Evolutionary conservation across 73 alveolate genomes (phyloP), one percentile per base, ranked within the genome.

Genomic region (Symbiodinium pilosum): DNA sequence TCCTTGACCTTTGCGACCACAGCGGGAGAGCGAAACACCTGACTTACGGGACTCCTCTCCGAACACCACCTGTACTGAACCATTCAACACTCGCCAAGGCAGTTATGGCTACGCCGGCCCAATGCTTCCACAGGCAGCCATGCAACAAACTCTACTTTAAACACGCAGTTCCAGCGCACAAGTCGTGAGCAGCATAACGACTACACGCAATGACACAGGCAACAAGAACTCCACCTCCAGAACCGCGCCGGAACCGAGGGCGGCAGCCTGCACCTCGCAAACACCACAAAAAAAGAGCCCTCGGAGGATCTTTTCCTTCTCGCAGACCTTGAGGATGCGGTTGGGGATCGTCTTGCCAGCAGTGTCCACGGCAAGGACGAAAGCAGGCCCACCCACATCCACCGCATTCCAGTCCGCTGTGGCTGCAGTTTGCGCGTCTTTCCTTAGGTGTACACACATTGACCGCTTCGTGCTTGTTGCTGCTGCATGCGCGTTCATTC

Each of bases 341-440:
- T 86, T 86, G 16, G 95, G 86, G 86, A 88, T 64, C 44, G 71
- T 30, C 21, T 88, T 52, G 43, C 95, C 95, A 9, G 28, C n/a
- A 36, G 56, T 86, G 44, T 88, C 30, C 73, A 88, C 95, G 26
- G 95, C 95, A 11, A 64, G 71, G 42, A 88, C 95, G 43, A 88
- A 88, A 36, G 95, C 86, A 8, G 95, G 86, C 30, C 77, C 77
- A 71, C 95, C 95, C 9, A 20, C 86, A 88, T 88, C 73, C 71
- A 88, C 95, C 3, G 95, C 95, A 83, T 88, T 88, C 95, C 95
- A 88, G 73, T 88, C 95, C 47, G 95, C 64, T 20, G 95, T 88
- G 24, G 84, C 39, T 14, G 44, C 86, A 2, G 86, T 24, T 8
- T 84, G 86, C 0, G 75, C 93, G 9, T 64, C 77, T 26, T 64